Conservation (phyloP, 495 filamentous ascomycete genomes). For the Bathelium albidoporum region DNA sequence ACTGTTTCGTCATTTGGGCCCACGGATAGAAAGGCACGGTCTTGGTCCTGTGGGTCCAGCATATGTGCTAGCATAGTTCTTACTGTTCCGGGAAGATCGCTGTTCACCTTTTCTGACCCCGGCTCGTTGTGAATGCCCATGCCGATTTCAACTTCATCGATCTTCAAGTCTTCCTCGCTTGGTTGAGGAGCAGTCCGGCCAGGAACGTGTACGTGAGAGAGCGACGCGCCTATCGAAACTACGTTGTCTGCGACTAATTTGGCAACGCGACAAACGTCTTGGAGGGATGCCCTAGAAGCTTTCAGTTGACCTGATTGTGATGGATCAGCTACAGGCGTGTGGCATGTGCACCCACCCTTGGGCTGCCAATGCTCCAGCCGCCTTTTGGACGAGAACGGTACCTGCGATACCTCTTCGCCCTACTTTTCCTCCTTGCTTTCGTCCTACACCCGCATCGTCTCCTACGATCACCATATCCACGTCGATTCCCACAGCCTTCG, state of each 20-base stretch:
- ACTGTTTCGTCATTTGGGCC: constrained; percentile 55
- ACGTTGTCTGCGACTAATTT: constrained; percentile 62
- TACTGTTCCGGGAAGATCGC: constrained; percentile 60
- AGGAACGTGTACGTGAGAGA: constrained; percentile 89
- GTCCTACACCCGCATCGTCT: constrained; percentile 91
- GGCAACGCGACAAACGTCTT: constrained; percentile 64
- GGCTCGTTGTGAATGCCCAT: constrained; percentile 99
- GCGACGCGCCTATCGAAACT: constrained; percentile 73
- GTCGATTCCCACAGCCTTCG: constrained; percentile 63
- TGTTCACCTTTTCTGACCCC: constrained; percentile 60
- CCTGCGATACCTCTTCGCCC: constrained; percentile 86
- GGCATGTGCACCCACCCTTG: constrained; percentile 36
- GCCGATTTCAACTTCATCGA: constrained; percentile 79
- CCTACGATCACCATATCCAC: constrained; percentile 91
- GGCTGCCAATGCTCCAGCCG: constrained; percentile 75
- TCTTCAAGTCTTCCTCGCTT: constrained; percentile 44
- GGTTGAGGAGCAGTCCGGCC: constrained; percentile 48
- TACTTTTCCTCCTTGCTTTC: constrained; percentile 75
- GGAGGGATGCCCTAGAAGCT: constrained; percentile 32
- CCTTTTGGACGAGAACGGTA: constrained; percentile 82
- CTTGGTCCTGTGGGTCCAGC: constrained; percentile 65
- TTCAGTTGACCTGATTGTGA: constrained; percentile 5
- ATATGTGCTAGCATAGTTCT: constrained; percentile 71
- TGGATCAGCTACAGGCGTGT: not conserved
- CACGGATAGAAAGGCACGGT: constrained; percentile 68